These are phyloP conservation scores for Colletotrichum tropicale DNA, from an alignment of 2,329 filamentous ascomycete genomes.

Conservation along the genomic window DNA sequence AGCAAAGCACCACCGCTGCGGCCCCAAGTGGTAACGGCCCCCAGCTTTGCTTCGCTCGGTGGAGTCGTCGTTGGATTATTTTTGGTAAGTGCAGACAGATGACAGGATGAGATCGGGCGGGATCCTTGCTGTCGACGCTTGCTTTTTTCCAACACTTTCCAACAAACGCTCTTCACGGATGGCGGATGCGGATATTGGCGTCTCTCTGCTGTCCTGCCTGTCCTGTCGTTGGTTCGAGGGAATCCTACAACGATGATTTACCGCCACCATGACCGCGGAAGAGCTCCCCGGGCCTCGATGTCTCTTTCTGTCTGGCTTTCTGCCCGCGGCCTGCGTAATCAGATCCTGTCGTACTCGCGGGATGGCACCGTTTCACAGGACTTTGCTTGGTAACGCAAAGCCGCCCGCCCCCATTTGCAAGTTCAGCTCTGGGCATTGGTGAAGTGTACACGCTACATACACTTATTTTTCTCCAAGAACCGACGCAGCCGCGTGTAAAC, in stretches of 20 bases:
- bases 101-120: background rate
- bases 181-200: background rate
- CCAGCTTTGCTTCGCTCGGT: background rate
- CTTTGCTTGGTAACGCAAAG: background rate
- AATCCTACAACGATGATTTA: background rate
- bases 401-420: background rate
- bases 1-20: background rate
- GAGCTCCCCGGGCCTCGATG: background rate
- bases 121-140: slow-evolving; percentile 4
- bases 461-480: background rate
- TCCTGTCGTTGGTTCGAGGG: background rate
- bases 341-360: background rate
- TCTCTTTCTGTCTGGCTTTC: background rate
- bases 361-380: background rate
- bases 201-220: background rate
- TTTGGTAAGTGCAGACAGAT: background rate
- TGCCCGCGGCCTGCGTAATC: background rate
- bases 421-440: background rate
- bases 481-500: background rate
- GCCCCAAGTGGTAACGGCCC: background rate
- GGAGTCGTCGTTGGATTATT: background rate
- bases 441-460: background rate
- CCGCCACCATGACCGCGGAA: background rate
- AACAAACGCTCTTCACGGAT: background rate
- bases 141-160: background rate